phyloP scores from a whole-genome alignment of 2,329 filamentous ascomycete genomes.

The Sporothrix variecibatus region DNA sequence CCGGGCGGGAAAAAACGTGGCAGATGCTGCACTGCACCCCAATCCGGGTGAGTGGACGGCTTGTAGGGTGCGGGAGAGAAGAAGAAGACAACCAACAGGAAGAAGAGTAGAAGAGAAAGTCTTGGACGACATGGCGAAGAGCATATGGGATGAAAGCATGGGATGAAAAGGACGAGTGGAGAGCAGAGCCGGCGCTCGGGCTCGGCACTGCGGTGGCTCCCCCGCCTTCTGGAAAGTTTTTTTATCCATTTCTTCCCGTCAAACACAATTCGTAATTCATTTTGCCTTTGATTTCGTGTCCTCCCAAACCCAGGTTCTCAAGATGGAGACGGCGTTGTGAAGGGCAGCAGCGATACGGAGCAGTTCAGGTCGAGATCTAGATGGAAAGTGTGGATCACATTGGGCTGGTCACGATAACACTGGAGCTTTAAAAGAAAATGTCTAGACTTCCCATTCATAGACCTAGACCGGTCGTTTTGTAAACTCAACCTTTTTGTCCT shows the following conservation, averaged over 20 bases:
- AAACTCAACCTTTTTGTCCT: background rate
- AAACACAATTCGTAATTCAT: background rate
- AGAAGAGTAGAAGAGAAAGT: background rate
- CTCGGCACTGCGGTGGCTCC: slow-evolving; percentile 7
- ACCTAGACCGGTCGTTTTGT: background rate
- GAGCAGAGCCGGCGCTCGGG: background rate
- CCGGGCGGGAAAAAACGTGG: background rate
- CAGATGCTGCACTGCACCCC: background rate
- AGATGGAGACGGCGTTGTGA: background rate
- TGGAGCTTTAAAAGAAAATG: background rate
- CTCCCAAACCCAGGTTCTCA: background rate
- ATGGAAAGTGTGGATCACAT: background rate
- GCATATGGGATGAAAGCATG: background rate
- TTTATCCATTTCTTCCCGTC: background rate
- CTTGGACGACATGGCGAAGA: background rate
- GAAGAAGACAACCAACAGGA: background rate
- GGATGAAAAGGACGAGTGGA: background rate
- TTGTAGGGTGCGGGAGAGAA: background rate
- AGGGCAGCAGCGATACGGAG: background rate
- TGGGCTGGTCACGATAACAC: background rate
- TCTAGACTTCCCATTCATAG: background rate
- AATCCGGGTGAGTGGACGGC: slow-evolving; percentile 22
- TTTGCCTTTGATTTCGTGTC: background rate
- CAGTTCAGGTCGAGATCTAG: background rate
- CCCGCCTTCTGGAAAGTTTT: background rate